Conservation (phyloP, 2,329 filamentous ascomycete species). For the Colletotrichum spinosum region DNA sequence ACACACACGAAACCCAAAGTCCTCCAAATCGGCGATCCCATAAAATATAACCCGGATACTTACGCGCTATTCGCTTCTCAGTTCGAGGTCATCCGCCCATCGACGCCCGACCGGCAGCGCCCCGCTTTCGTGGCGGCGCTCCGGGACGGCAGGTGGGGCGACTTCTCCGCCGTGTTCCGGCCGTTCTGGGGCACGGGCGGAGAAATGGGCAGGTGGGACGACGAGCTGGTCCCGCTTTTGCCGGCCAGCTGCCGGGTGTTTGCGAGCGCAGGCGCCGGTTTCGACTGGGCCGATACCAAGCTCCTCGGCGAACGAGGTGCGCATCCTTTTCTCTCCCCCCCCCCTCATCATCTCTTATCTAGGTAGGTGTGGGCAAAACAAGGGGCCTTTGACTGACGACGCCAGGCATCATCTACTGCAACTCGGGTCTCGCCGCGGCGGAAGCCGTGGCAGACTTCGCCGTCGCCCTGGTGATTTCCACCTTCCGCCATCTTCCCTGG, state of each 20-base stretch:
- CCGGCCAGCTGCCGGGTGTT: slow-evolving; percentile 69
- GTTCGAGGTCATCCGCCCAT: slow-evolving; percentile 65
- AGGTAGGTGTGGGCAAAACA: background rate
- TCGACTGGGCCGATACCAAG: slow-evolving; percentile 74
- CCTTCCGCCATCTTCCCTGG: slow-evolving; percentile 77
- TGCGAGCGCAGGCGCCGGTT: slow-evolving; percentile 73
- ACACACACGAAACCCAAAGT: slow-evolving; percentile 62
- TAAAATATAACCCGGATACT: slow-evolving; percentile 61
- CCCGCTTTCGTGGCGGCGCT: slow-evolving; percentile 62
- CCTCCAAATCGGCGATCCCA: slow-evolving; percentile 78
- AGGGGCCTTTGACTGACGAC: background rate
- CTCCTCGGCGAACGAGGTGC: slow-evolving; percentile 69
- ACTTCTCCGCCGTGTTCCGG: slow-evolving; percentile 67
- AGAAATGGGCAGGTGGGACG: slow-evolving; percentile 75
- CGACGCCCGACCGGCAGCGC: slow-evolving; percentile 61
- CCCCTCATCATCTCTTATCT: background rate
- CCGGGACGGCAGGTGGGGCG: slow-evolving; percentile 63
- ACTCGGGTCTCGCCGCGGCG: slow-evolving; percentile 75
- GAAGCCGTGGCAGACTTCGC: slow-evolving; percentile 81
- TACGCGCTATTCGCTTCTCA: slow-evolving; percentile 55
- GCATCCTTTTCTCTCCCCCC: slow-evolving; percentile 29
- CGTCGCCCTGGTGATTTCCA: slow-evolving; percentile 75
- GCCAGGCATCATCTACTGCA: slow-evolving; percentile 76
- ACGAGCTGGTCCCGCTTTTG: slow-evolving; percentile 67
- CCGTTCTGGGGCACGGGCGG: slow-evolving; percentile 74